These are phyloP conservation scores for Lecanosticta acicola DNA, from an alignment of 2,329 filamentous ascomycete genomes.

Conservation along the genomic window DNA sequence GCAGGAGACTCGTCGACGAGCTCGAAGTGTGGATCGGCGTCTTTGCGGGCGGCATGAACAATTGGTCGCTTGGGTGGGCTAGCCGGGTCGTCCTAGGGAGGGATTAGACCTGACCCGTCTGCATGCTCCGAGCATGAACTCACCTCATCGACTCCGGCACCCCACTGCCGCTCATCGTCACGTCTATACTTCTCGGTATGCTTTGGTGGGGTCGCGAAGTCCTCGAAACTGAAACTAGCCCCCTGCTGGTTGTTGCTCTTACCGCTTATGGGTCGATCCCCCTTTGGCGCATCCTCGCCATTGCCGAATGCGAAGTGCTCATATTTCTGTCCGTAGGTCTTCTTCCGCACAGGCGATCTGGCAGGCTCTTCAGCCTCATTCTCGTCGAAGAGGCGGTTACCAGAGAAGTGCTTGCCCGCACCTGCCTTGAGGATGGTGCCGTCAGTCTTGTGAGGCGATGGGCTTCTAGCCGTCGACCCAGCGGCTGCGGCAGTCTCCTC, in stretches of 20 bases:
- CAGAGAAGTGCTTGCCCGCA: slow-evolving; percentile 47
- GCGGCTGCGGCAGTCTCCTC: slow-evolving; percentile 37
- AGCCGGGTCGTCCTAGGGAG: slow-evolving; percentile 49
- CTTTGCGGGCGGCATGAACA: slow-evolving; percentile 64
- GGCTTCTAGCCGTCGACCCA: slow-evolving; percentile 16
- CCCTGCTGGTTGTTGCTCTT: slow-evolving; percentile 39
- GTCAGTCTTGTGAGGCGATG: slow-evolving; percentile 33
- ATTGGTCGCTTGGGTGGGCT: slow-evolving; percentile 56
- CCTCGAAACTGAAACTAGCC: slow-evolving; percentile 80
- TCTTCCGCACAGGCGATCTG: slow-evolving; percentile 41
- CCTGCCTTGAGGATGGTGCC: slow-evolving; percentile 44
- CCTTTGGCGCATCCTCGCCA: slow-evolving; percentile 44
- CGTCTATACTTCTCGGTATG: slow-evolving; percentile 56
- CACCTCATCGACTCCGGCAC: slow-evolving; percentile 66
- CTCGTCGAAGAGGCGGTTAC: slow-evolving; percentile 53
- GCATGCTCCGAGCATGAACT: slow-evolving; percentile 15
- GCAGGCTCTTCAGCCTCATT: slow-evolving; percentile 41
- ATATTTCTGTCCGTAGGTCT: slow-evolving; percentile 73
- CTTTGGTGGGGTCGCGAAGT: slow-evolving; percentile 81
- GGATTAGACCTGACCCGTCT: slow-evolving; percentile 18
- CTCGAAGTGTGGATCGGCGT: slow-evolving; percentile 78
- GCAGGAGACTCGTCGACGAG: slow-evolving; percentile 67
- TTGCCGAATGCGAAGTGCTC: slow-evolving; percentile 80
- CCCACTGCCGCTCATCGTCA: slow-evolving; percentile 68
- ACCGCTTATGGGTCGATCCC: slow-evolving; percentile 28